These are phyloP conservation scores for Pichia sp. DNA, from an alignment of 1,139 yeast species.

Conservation along the genomic window DNA sequence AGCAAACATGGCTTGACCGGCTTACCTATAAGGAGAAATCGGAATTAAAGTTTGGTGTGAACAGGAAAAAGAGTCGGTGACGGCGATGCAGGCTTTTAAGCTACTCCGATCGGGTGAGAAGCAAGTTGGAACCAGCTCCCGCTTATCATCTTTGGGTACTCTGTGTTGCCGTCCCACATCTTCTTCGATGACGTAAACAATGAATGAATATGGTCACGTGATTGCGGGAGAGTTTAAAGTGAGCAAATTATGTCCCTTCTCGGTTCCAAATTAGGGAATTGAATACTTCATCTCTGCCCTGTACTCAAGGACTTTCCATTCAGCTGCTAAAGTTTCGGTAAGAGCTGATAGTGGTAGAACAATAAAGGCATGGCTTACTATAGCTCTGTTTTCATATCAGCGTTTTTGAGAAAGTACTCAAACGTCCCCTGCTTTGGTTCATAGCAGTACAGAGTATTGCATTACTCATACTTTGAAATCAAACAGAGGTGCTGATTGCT, in stretches of 20 bases:
- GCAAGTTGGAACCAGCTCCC: too few species aligned
- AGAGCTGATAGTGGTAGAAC: background rate
- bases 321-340: background rate
- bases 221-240: background rate
- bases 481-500: background rate
- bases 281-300: background rate
- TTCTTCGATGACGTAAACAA: background rate
- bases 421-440: too few species aligned
- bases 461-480: background rate
- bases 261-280: background rate
- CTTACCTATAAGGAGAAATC: too few species aligned
- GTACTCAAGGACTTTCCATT: background rate
- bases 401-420: background rate
- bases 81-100: too few species aligned
- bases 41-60: too few species aligned
- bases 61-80: too few species aligned
- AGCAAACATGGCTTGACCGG: too few species aligned
- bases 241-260: constrained; percentile 9
- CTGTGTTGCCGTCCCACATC: background rate
- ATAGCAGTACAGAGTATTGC: background rate
- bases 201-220: background rate
- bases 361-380: background rate
- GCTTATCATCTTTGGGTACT: too few species aligned
- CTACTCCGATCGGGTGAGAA: too few species aligned
- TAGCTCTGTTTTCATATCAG: background rate